Conservation (phyloP, 495 filamentous ascomycete genomes). For the Hypoxylon trugodes region DNA sequence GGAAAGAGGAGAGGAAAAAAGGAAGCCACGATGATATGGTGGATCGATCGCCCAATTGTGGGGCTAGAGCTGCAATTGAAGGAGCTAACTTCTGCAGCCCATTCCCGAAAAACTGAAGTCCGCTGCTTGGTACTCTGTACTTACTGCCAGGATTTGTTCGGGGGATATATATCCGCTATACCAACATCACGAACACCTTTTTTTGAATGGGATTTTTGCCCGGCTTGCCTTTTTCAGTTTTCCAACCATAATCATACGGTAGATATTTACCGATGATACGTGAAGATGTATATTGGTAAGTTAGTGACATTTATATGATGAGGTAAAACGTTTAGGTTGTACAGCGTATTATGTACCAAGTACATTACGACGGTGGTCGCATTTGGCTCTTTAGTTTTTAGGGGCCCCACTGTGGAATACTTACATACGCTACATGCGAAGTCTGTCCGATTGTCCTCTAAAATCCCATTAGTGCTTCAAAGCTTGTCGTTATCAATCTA, state of each 20-base stretch:
- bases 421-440: background rate
- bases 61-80: conserved; percentile 22
- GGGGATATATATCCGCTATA: conserved; percentile 28
- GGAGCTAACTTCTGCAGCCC: conserved; percentile 14
- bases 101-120: conserved; percentile 22
- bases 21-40: conserved; percentile 34
- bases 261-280: background rate
- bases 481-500: conserved; percentile 24
- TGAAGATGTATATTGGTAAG: background rate
- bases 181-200: conserved; percentile 9
- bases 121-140: conserved; percentile 17
- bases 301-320: background rate
- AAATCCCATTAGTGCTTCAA: conserved; percentile 20
- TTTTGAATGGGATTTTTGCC: background rate
- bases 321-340: background rate
- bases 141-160: conserved; percentile 5
- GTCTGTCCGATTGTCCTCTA: background rate
- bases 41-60: conserved; percentile 34
- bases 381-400: conserved; percentile 2
- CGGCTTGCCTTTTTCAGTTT: conserved; percentile 28
- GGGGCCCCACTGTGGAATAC: conserved; percentile 28
- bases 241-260: conserved; percentile 1
- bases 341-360: background rate
- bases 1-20: conserved; percentile 31
- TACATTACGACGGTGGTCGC: background rate